Evolutionary conservation across 768 basidiomycete genomes (phyloP).

Genomic region (Pulveroboletus ravenelii): DNA sequence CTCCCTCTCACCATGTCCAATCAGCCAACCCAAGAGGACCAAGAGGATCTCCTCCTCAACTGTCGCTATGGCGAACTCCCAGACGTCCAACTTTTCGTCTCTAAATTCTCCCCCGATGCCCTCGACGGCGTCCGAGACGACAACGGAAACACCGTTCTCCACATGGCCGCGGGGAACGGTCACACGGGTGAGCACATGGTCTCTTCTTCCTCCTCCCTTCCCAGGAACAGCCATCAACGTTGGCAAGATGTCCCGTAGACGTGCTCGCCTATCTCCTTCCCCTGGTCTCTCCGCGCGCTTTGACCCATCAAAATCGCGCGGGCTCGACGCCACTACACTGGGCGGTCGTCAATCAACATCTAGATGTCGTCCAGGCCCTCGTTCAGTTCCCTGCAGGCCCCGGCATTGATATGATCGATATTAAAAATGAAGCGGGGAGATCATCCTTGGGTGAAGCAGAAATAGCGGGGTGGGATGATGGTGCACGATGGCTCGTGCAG

Average conservation of each 20-base stretch:
- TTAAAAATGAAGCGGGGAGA: constrained; percentile 66
- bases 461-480: constrained; percentile 75
- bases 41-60: constrained; percentile 72
- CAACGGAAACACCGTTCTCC: constrained; percentile 73
- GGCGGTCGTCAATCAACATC: constrained; percentile 83
- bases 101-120: constrained; percentile 47
- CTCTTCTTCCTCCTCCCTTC: not conserved
- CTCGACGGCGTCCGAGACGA: constrained; percentile 59
- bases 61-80: constrained; percentile 87
- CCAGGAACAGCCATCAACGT: not conserved
- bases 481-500: constrained; percentile 75
- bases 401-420: constrained; percentile 66
- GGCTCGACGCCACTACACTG: constrained; percentile 88
- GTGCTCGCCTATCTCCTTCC: constrained; percentile 72
- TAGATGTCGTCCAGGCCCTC: constrained; percentile 54
- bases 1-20: not conserved
- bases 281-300: constrained; percentile 30
- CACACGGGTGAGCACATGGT: constrained; percentile 60
- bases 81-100: constrained; percentile 65
- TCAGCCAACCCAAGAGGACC: constrained; percentile 44
- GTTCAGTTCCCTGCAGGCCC: constrained; percentile 54
- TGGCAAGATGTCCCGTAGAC: constrained; percentile 54
- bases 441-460: constrained; percentile 83
- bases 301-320: constrained; percentile 38
- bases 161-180: constrained; percentile 88